Conservation (phyloP, 768 basidiomycete species). For the Rhodotorula graminis region DNA sequence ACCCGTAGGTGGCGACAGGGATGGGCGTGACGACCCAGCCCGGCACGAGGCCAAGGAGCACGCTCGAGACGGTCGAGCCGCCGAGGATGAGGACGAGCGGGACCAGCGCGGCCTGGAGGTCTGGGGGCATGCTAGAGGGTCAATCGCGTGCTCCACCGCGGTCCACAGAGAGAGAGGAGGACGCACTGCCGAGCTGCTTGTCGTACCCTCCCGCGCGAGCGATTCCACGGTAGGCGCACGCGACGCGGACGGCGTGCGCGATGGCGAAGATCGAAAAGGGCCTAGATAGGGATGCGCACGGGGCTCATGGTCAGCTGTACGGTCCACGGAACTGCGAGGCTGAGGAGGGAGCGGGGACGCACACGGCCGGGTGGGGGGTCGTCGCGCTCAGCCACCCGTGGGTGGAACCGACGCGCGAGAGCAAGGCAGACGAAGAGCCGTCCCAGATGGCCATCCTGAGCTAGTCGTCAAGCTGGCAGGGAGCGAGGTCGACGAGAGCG, state of each 20-base stretch:
- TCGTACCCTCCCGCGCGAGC: conserved; percentile 29
- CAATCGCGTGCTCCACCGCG: neutral
- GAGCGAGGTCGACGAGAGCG: neutral
- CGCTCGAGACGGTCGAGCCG: conserved; percentile 27
- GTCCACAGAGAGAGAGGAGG: too few relatives aligned
- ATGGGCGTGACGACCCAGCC: conserved; percentile 38
- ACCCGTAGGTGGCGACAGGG: conserved; percentile 36
- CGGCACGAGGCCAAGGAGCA: conserved; percentile 29
- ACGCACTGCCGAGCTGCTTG: conserved; percentile 28
- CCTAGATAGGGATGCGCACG: neutral
- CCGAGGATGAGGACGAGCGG: conserved; percentile 37
- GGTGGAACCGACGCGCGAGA: conserved; percentile 2
- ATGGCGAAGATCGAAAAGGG: conserved; percentile 37
- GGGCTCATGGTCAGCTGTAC: neutral
- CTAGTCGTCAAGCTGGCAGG: too few relatives aligned
- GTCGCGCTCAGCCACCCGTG: conserved; percentile 12
- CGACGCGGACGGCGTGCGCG: conserved; percentile 29
- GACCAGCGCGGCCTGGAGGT: conserved; percentile 36
- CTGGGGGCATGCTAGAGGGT: neutral
- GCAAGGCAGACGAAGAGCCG: conserved; percentile 10
- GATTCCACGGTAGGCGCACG: conserved; percentile 35
- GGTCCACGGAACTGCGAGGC: too few relatives aligned
- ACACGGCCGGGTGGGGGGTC: conserved; percentile 12
- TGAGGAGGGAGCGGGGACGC: neutral
- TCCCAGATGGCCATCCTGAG: conserved; percentile 3